phyloP scores from a whole-genome alignment of 139 green algal species.

The Auxenochlorella protothecoides region DNA sequence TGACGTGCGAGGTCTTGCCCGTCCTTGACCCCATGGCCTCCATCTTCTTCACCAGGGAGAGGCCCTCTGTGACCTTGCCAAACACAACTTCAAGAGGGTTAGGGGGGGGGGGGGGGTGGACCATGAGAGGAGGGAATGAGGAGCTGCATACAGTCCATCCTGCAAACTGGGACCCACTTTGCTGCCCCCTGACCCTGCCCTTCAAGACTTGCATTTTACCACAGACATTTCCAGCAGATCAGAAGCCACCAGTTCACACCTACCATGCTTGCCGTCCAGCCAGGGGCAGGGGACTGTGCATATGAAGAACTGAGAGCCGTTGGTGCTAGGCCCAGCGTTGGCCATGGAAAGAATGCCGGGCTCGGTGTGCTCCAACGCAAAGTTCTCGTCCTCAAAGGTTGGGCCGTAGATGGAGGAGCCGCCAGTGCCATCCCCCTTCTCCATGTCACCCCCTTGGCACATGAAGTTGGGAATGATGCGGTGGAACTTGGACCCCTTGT shows the following conservation, averaged over 20 bases:
- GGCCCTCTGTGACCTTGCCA: conserved; percentile 72
- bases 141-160: not conserved
- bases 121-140: not conserved
- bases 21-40: conserved; percentile 49
- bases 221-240: no score
- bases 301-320: conserved; percentile 63
- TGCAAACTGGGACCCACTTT: no score
- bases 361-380: conserved; percentile 33
- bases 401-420: conserved; percentile 59
- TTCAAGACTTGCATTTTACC: conserved; percentile 42
- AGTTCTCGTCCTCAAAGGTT: conserved; percentile 42
- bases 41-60: conserved; percentile 62
- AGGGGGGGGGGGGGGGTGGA: not conserved
- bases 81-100: conserved; percentile 60
- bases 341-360: conserved; percentile 26
- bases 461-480: conserved; percentile 61
- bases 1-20: conserved; percentile 35
- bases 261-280: conserved; percentile 90
- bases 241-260: conserved; percentile 8
- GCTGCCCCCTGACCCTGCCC: conserved; percentile 35
- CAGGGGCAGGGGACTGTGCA: conserved; percentile 37
- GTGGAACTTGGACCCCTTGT: conserved; percentile 80
- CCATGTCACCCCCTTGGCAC: conserved; percentile 57
- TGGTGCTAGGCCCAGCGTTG: conserved; percentile 58
- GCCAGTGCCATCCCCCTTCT: conserved; percentile 55